A percentile compares a stretch with the other conserved stretches of the same genome.
Evolutionary conservation across 2,329 filamentous ascomycete species (phyloP).

Genomic region (Mycogone perniciosa): DNA sequence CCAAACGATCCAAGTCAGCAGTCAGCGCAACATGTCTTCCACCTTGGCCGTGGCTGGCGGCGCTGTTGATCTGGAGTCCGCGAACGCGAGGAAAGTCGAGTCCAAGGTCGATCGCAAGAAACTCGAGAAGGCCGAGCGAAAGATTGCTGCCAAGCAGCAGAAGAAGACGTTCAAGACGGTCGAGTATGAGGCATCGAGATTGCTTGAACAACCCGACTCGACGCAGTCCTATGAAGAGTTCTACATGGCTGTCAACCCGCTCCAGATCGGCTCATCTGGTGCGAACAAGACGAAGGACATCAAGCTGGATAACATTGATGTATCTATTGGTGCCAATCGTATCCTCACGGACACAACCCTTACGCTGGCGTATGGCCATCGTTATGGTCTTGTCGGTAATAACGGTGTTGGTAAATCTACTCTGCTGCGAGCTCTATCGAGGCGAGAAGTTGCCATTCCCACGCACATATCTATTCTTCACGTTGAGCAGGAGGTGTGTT

Average conservation of each 20-base stretch:
- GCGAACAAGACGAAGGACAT: conserved; percentile 95
- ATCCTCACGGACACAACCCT: conserved; percentile 88
- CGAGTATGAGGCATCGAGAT: conserved; percentile 88
- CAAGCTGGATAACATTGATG: conserved; percentile 93
- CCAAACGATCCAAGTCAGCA: conserved; percentile 89
- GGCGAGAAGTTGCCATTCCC: conserved; percentile 89
- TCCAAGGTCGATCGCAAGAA: conserved; percentile 98
- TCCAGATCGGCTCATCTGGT: conserved; percentile 65
- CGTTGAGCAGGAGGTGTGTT: conserved; percentile 85
- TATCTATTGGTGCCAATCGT: conserved; percentile 80
- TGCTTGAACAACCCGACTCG: conserved; percentile 76
- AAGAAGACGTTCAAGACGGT: conserved; percentile 98
- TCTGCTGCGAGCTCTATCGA: conserved; percentile 82
- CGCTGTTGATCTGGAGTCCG: conserved; percentile 86
- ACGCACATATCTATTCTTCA: conserved; percentile 98
- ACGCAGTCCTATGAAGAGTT: conserved; percentile 97
- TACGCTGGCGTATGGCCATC: conserved; percentile 83
- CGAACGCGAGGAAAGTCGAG: conserved; percentile 88
- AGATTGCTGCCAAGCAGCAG: conserved; percentile 96
- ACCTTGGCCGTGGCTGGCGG: conserved; percentile 82
- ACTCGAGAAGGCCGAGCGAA: conserved; percentile 95
- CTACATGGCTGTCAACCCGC: conserved; percentile 98
- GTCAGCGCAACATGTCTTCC: conserved; percentile 92
- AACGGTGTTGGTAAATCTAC: conserved; percentile 99
- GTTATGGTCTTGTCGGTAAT: conserved; percentile 96